Conservation (phyloP, 2,329 filamentous ascomycete genomes). For the Lachnellula cervina region DNA sequence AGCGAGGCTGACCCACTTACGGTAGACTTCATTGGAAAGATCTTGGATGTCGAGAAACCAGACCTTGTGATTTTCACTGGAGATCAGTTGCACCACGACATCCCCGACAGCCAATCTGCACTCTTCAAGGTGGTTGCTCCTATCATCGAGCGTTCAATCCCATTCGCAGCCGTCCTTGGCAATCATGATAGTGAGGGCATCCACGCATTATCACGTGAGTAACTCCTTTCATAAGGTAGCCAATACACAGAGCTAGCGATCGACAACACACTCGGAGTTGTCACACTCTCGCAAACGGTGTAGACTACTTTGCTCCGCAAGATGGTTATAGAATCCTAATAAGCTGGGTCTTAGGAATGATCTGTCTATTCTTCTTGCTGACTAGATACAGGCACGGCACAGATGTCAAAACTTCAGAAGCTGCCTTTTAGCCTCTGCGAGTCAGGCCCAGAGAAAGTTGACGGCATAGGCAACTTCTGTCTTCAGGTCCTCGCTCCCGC, state of each 20-base stretch:
- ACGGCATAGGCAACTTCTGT: constrained; percentile 89
- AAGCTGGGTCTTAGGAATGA: constrained; percentile 24
- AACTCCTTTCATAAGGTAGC: constrained; percentile 23
- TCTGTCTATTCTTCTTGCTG: constrained; percentile 26
- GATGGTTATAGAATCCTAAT: constrained; percentile 18
- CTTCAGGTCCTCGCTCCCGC: constrained; percentile 79
- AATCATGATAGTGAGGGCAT: constrained; percentile 88
- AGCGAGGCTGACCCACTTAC: constrained; percentile 89
- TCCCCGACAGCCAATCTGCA: constrained; percentile 68
- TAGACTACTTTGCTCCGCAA: constrained; percentile 15
- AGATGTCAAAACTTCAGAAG: constrained; percentile 79
- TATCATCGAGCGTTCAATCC: constrained; percentile 77
- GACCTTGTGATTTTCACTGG: constrained; percentile 86
- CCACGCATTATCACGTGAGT: constrained; percentile 37
- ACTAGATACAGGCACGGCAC: constrained; percentile 42
- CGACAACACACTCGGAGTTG: constrained; percentile 13
- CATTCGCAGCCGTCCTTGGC: constrained; percentile 88
- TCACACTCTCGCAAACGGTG: constrained; percentile 20
- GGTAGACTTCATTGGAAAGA: constrained; percentile 73
- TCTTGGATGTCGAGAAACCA: constrained; percentile 89
- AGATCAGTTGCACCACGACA: constrained; percentile 90
- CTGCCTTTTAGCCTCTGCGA: constrained; percentile 80
- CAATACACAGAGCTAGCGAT: constrained; percentile 22
- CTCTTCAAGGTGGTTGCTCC: constrained; percentile 86
- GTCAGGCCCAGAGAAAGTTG: constrained; percentile 73